A percentile compares a stretch with the other conserved stretches of the same genome.
These are phyloP conservation scores for Epichloe gansuensis DNA, from an alignment of 2,329 filamentous ascomycete genomes.

Conservation along the genomic window DNA sequence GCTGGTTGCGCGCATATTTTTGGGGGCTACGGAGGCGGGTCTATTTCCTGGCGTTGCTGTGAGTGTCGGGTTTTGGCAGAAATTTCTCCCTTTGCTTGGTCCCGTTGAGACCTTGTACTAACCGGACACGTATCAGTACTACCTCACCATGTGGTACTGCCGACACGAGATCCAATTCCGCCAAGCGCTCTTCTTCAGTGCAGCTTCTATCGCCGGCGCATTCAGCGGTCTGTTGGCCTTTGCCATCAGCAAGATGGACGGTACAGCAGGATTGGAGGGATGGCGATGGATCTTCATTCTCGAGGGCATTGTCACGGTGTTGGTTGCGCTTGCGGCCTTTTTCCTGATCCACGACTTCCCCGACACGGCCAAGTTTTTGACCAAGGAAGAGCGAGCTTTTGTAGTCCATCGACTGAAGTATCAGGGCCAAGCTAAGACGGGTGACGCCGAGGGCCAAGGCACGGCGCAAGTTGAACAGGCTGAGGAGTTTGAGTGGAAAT, in stretches of 20 bases:
- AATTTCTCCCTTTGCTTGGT: neutral
- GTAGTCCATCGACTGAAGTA: slow-evolving; percentile 58
- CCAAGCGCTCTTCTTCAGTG: slow-evolving; percentile 69
- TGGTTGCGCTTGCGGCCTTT: slow-evolving; percentile 55
- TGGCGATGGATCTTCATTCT: slow-evolving; percentile 60
- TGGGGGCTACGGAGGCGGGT: slow-evolving; percentile 56
- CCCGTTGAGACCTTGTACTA: neutral
- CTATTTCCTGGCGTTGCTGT: slow-evolving; percentile 51
- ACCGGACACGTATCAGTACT: slow-evolving; percentile 24
- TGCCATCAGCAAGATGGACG: slow-evolving; percentile 58
- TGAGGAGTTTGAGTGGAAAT: slow-evolving; percentile 64
- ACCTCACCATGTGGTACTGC: slow-evolving; percentile 47
- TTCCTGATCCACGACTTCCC: slow-evolving; percentile 73
- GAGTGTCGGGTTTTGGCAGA: slow-evolving; percentile 6
- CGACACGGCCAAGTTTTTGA: slow-evolving; percentile 63
- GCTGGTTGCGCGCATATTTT: slow-evolving; percentile 39
- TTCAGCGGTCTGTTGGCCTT: slow-evolving; percentile 64
- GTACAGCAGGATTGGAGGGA: slow-evolving; percentile 44
- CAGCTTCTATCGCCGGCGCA: slow-evolving; percentile 66
- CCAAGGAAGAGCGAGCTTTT: slow-evolving; percentile 55
- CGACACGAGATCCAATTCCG: slow-evolving; percentile 43
- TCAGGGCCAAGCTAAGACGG: slow-evolving; percentile 34
- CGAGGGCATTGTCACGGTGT: slow-evolving; percentile 56
- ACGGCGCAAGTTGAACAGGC: slow-evolving; percentile 43
- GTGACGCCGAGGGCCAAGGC: slow-evolving; percentile 8